Evolutionary conservation across 2,329 filamentous ascomycete species (phyloP).

Genomic region (Ceratocystis variospora): DNA sequence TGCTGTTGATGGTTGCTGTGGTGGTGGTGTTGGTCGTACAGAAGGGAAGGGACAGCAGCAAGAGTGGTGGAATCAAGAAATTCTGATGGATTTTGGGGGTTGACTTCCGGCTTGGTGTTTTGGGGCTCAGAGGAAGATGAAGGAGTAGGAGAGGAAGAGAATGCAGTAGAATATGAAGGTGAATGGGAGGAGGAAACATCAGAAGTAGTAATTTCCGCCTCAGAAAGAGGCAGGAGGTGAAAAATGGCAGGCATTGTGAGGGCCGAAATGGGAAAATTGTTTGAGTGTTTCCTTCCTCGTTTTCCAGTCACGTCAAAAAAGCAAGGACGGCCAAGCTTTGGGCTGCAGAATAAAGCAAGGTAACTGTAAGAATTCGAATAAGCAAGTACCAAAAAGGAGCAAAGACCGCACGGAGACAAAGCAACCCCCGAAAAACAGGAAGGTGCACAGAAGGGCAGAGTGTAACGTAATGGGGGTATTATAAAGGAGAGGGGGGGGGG

Average conservation of each 20-base stretch:
- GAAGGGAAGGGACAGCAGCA: neutral
- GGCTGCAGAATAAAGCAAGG: neutral
- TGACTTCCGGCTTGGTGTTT: neutral
- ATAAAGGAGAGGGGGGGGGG: neutral
- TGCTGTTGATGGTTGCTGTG: neutral
- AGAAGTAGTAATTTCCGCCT: slow-evolving; percentile 1
- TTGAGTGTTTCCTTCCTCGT: neutral
- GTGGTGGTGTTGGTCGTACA: slow-evolving; percentile 1
- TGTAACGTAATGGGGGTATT: slow-evolving; percentile 2
- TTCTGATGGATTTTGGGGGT: neutral
- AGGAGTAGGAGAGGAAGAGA: neutral
- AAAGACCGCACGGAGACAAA: slow-evolving; percentile 1
- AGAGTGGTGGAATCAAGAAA: neutral
- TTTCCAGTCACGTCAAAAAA: slow-evolving; percentile 6
- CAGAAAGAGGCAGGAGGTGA: neutral
- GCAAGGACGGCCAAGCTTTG: neutral
- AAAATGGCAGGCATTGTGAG: slow-evolving; percentile 5
- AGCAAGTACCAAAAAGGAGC: slow-evolving; percentile 4
- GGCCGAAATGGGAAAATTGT: neutral
- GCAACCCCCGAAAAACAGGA: neutral
- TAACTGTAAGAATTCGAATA: neutral
- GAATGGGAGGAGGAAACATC: neutral
- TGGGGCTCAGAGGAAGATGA: neutral
- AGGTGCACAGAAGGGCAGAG: neutral
- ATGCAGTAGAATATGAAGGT: neutral